Evolutionary conservation across 805 yeast genomes (phyloP).

Genomic region (Saccharomycopsis fodiens): DNA sequence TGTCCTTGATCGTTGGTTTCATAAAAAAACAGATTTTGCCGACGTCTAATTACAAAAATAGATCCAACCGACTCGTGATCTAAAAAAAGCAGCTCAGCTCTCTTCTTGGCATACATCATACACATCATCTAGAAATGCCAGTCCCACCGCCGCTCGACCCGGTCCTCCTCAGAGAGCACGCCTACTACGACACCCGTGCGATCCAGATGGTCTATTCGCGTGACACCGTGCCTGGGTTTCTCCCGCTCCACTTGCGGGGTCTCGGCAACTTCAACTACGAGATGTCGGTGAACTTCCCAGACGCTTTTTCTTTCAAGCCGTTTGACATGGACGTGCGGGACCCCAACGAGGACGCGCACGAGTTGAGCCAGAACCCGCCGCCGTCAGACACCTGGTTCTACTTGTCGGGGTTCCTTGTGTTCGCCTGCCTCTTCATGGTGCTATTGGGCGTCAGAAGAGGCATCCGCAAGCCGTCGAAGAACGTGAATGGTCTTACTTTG

Average conservation of each 20-base stretch:
- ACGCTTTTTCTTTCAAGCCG: slow-evolving; percentile 3
- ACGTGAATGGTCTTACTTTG: not conserved
- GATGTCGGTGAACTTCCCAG: slow-evolving; percentile 1
- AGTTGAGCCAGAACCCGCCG: not conserved
- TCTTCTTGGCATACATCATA: no score
- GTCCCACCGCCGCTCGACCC: slow-evolving; percentile 32
- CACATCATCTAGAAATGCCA: slow-evolving; percentile 23
- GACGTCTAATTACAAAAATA: no score
- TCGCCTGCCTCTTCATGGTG: not conserved
- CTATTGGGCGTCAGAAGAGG: not conserved
- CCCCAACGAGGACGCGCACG: slow-evolving; percentile 8
- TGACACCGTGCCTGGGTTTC: slow-evolving; percentile 7
- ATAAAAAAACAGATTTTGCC: no score
- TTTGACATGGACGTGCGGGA: slow-evolving; percentile 11
- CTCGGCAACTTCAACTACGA: slow-evolving; percentile 17
- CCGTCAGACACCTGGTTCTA: not conserved
- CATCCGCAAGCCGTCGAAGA: not conserved
- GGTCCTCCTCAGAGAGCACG: slow-evolving; percentile 30
- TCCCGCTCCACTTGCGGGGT: slow-evolving; percentile 15
- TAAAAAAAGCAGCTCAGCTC: no score
- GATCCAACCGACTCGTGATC: no score
- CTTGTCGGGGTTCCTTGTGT: not conserved
- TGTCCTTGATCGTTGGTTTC: no score
- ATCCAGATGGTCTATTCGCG: slow-evolving; percentile 10
- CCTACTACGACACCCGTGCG: slow-evolving; percentile 25